Evolutionary conservation across 31 red algal species (phyloP), one percentile per base, ranked within the genome.

Genomic region (Bonnemaisonia californica): DNA sequence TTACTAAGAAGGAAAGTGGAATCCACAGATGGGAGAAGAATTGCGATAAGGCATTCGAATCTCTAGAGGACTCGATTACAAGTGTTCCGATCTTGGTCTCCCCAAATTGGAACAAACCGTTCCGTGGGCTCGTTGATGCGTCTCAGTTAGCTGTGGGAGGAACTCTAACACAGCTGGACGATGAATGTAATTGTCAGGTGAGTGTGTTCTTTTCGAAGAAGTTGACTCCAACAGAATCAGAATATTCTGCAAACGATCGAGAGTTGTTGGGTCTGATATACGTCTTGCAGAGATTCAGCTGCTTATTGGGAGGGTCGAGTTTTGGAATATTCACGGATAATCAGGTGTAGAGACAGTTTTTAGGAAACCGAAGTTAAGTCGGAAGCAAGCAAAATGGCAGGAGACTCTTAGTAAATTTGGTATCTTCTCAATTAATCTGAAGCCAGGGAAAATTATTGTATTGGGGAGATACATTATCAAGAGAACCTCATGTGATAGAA

Each of bases 291-390:
- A 23, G 0, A n/a, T 86, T 86, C 34, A 18, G 71, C 12, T 76
- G 70, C 34, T 76, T 66, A 24, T 58, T 86, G 22, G 57, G 77
- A 37, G 58, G 70, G 4, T 0, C 82, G 31, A 31, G 32, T 0
- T 86, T 86, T 55, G 71, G 77, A 30, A 32, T 86, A 12, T 33
- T 55, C 56, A 86, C 69, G 13, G 80, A 74, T 31, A 86, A 76
- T 41, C 57, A 86, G 40, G 1, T 75, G 24, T 35, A 76, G 5
- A 36, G 67, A n/a, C 23, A 86, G 2, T 65, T 86, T 1, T 47
- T 76, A 30, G 66, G 58, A 86, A 86, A 71, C 19, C 51, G 19
- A 47, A 62, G 4, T 21, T 86, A 5, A 86, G 40, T 24, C 3
- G 82, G 32, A 62, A 33, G 42, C 71, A 86, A 69, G 71, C 82